phyloP scores from a whole-genome alignment of 2,329 filamentous ascomycete genomes.

The Ilyonectria destructans region DNA sequence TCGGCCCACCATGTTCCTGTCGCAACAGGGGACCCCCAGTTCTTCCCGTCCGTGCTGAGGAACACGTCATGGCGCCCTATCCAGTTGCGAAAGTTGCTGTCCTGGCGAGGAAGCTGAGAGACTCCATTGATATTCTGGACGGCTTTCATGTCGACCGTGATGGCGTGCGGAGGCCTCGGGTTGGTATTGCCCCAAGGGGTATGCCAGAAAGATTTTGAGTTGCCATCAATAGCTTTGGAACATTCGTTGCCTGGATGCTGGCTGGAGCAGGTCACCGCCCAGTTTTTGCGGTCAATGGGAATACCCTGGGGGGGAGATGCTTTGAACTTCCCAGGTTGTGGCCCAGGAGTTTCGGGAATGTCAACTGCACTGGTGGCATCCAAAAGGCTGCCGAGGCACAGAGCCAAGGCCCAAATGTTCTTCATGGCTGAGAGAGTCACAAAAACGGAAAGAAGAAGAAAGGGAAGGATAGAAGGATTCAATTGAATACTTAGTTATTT shows the following conservation, averaged over 20 bases:
- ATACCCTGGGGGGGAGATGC: conserved; percentile 35
- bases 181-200: conserved; percentile 16
- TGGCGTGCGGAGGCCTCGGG: conserved; percentile 27
- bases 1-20: conserved; percentile 38
- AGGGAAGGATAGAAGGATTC: no score
- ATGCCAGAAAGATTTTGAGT: conserved; percentile 35
- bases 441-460: no score
- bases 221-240: conserved; percentile 35
- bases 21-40: conserved; percentile 34
- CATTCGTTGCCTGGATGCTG: conserved; percentile 30
- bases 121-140: conserved; percentile 33
- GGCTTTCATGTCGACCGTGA: conserved; percentile 34
- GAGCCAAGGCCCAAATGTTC: no score
- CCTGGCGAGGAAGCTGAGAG: conserved; percentile 36
- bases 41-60: conserved; percentile 32
- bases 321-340: conserved; percentile 32
- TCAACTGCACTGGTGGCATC: no score
- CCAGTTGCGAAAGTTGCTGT: conserved; percentile 13
- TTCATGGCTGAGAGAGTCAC: no score
- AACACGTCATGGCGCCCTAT: conserved; percentile 28
- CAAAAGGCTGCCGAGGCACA: no score
- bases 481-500: no score
- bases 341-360: conserved; percentile 12
- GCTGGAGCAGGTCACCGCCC: conserved; percentile 37
- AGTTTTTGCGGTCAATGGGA: conserved; percentile 27